phyloP scores from a whole-genome alignment of 129 eudicot genomes.

The Glebionis coronaria region DNA sequence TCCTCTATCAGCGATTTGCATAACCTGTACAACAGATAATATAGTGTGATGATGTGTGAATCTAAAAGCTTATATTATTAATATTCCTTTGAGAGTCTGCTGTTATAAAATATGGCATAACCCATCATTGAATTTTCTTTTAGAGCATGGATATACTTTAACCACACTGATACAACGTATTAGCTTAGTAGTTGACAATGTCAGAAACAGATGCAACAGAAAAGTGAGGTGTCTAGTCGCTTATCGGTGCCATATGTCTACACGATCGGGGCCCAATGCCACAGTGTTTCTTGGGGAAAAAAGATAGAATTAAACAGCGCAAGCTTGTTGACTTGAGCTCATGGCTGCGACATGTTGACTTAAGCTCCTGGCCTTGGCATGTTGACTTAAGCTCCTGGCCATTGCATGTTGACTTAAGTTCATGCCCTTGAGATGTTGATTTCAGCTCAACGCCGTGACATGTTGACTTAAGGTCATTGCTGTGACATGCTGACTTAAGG shows the following conservation, averaged over 20 bases:
- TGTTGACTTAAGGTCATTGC: background rate
- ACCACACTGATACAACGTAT: background rate
- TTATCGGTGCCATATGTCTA: background rate
- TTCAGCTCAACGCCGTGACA: background rate
- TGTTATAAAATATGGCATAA: background rate
- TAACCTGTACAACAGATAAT: conserved; percentile 54
- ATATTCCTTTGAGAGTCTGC: conserved; percentile 2
- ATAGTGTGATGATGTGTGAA: background rate
- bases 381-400: background rate
- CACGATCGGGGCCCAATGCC: conserved; percentile 10
- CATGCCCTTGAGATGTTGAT: background rate
- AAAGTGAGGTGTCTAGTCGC: background rate
- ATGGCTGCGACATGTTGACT: background rate
- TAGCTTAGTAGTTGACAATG: background rate
- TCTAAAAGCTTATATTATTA: background rate
- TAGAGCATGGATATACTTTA: background rate
- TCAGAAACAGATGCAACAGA: background rate
- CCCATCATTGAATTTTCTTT: background rate
- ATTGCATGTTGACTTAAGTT: background rate
- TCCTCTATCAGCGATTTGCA: conserved; percentile 96
- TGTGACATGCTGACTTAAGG: too few relatives aligned
- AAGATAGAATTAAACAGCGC: background rate
- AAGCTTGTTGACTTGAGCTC: background rate
- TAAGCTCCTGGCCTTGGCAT: background rate
- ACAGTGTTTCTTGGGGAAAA: background rate